Evolutionary conservation across 352 stramenopile species (phyloP).

Genomic region (Phytophthora pini): DNA sequence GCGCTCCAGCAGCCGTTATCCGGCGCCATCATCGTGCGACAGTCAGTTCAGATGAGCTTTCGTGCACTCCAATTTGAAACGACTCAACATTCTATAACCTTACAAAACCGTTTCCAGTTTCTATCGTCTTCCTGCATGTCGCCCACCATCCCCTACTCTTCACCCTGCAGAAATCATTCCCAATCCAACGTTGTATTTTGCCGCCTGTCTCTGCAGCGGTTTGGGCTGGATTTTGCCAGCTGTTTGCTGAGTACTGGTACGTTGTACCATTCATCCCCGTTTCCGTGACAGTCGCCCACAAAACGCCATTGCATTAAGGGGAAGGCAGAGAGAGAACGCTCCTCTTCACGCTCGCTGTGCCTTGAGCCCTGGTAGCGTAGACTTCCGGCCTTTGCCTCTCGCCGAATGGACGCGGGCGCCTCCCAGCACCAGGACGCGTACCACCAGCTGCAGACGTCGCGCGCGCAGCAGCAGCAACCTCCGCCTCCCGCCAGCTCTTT

Average conservation of each 20-base stretch:
- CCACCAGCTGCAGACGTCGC: conserved; percentile 43
- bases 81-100: not conserved
- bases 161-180: not conserved
- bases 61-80: not conserved
- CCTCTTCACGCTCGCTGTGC: not conserved
- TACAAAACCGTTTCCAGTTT: not conserved
- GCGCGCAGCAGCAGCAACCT: conserved; percentile 11
- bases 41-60: conserved; percentile 3
- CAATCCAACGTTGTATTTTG: not conserved
- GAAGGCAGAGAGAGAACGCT: not conserved
- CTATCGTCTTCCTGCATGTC: not conserved
- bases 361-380: too few relatives aligned
- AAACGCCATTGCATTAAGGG: conserved; percentile 12
- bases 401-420: conserved; percentile 36
- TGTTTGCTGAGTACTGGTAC: conserved; percentile 8
- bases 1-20: not conserved
- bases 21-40: conserved; percentile 10
- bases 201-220: conserved; percentile 1
- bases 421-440: conserved; percentile 37
- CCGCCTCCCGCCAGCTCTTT: too few relatives aligned
- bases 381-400: not conserved
- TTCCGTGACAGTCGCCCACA: not conserved
- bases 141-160: not conserved
- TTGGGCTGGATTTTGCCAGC: conserved; percentile 11
- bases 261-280: not conserved